These are phyloP conservation scores for Jackrogersella minutella DNA, from an alignment of 495 filamentous ascomycete species.

Conservation along the genomic window DNA sequence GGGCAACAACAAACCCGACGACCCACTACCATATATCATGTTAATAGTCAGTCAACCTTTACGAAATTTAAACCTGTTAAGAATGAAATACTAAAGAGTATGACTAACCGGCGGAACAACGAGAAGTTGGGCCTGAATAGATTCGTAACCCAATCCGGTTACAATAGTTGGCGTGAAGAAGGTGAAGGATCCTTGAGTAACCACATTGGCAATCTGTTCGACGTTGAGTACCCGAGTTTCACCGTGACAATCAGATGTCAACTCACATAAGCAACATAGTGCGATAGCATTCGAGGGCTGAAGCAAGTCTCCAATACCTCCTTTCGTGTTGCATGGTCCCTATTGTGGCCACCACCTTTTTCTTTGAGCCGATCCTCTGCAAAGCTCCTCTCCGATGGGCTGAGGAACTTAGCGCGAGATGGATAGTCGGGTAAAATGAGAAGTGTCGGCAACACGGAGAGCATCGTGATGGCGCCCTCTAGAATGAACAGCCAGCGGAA, in stretches of 20 bases:
- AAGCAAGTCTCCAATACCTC: conserved; percentile 60
- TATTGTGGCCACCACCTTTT: conserved; percentile 73
- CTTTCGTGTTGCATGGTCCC: conserved; percentile 66
- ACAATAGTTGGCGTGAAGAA: conserved; percentile 84
- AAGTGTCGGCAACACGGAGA: conserved; percentile 23
- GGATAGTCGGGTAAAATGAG: conserved; percentile 78
- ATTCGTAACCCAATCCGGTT: conserved; percentile 70
- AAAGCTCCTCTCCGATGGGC: conserved; percentile 67
- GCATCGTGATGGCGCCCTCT: conserved; percentile 28
- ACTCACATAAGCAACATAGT: conserved; percentile 72
- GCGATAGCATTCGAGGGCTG: conserved; percentile 76
- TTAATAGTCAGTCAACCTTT: neutral
- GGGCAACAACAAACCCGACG: conserved; percentile 32
- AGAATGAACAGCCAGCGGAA: conserved; percentile 42
- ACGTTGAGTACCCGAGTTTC: neutral
- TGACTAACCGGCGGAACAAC: conserved; percentile 73
- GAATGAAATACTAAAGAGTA: neutral
- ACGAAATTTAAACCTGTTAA: neutral
- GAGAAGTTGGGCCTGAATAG: conserved; percentile 70
- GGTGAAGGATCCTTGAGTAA: conserved; percentile 82
- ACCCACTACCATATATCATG: conserved; percentile 17
- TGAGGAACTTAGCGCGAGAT: conserved; percentile 72
- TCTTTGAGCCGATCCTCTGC: conserved; percentile 57
- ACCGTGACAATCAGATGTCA: neutral
- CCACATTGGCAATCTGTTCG: conserved; percentile 49